phyloP scores from a whole-genome alignment of 495 filamentous ascomycete species.

The Penicillium nucicola region DNA sequence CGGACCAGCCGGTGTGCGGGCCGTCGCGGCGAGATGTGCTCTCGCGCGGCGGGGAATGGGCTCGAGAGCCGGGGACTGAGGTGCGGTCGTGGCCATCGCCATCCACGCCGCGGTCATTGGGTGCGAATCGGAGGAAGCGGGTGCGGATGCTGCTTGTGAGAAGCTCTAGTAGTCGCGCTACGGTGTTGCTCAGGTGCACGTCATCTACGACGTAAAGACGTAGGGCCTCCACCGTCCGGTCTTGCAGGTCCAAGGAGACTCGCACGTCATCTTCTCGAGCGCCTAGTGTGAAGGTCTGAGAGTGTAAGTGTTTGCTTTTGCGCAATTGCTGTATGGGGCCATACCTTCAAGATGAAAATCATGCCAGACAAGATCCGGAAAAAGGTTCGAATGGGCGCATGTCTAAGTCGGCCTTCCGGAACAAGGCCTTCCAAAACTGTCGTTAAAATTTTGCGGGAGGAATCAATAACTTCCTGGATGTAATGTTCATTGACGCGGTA shows the following conservation, averaged over 20 bases:
- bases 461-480: conserved; percentile 83
- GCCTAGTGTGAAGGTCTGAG: conserved; percentile 85
- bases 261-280: conserved; percentile 86
- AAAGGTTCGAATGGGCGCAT: conserved; percentile 89
- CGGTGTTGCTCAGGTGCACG: conserved; percentile 89
- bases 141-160: conserved; percentile 70
- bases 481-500: conserved; percentile 65
- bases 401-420: conserved; percentile 80
- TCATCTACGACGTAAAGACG: conserved; percentile 89
- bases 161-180: conserved; percentile 86
- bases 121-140: conserved; percentile 63
- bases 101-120: conserved; percentile 40
- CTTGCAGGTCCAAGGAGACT: conserved; percentile 75
- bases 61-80: conserved; percentile 33
- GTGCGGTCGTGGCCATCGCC: conserved; percentile 38
- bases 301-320: neutral
- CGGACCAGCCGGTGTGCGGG: conserved; percentile 30
- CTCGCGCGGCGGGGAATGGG: conserved; percentile 38
- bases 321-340: neutral
- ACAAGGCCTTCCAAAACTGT: conserved; percentile 81
- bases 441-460: conserved; percentile 75
- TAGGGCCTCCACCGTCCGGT: conserved; percentile 74
- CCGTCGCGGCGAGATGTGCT: conserved; percentile 31
- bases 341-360: conserved; percentile 84
- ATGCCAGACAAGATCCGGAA: conserved; percentile 92